These are phyloP conservation scores for Lentinula guzmanii DNA, from an alignment of 768 basidiomycete genomes.

Conservation along the genomic window DNA sequence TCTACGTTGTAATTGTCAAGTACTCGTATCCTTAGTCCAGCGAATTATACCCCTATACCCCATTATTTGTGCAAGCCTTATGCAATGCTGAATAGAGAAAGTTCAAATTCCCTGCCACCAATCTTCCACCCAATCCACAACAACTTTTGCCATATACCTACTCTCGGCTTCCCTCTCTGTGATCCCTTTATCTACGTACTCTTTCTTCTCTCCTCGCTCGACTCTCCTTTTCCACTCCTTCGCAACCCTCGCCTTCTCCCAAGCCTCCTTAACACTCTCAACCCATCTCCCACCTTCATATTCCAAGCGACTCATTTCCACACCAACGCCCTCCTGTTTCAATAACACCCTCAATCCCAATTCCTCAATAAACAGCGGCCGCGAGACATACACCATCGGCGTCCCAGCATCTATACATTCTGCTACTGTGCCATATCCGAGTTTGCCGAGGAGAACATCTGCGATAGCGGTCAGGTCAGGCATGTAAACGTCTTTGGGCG, in stretches of 20 bases:
- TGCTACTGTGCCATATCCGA: slow-evolving; percentile 79
- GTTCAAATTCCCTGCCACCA: slow-evolving; percentile 19
- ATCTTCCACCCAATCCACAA: slow-evolving; percentile 46
- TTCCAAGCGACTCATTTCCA: slow-evolving; percentile 56
- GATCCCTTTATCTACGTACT: slow-evolving; percentile 19
- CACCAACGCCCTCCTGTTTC: slow-evolving; percentile 56
- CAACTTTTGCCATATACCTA: slow-evolving; percentile 35
- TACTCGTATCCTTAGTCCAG: neutral
- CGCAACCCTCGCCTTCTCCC: slow-evolving; percentile 34
- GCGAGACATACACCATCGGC: slow-evolving; percentile 74
- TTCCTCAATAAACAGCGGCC: slow-evolving; percentile 79
- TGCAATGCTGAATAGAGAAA: neutral
- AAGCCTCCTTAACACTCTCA: slow-evolving; percentile 50
- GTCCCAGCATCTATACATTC: slow-evolving; percentile 75
- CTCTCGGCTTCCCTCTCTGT: slow-evolving; percentile 37
- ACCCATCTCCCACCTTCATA: slow-evolving; percentile 80
- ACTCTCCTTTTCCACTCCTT: slow-evolving; percentile 37
- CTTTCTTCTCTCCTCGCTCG: slow-evolving; percentile 20
- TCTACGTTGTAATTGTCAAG: neutral
- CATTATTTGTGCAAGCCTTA: too few relatives aligned
- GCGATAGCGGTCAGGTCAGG: slow-evolving; percentile 71
- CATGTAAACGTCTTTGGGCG: slow-evolving; percentile 76
- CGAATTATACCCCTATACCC: neutral
- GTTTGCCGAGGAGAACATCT: slow-evolving; percentile 73
- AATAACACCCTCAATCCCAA: slow-evolving; percentile 67